Evolutionary conservation across 768 basidiomycete species (phyloP), one percentile per base, ranked within the genome.

Genomic region (Auricularia heimuer): DNA sequence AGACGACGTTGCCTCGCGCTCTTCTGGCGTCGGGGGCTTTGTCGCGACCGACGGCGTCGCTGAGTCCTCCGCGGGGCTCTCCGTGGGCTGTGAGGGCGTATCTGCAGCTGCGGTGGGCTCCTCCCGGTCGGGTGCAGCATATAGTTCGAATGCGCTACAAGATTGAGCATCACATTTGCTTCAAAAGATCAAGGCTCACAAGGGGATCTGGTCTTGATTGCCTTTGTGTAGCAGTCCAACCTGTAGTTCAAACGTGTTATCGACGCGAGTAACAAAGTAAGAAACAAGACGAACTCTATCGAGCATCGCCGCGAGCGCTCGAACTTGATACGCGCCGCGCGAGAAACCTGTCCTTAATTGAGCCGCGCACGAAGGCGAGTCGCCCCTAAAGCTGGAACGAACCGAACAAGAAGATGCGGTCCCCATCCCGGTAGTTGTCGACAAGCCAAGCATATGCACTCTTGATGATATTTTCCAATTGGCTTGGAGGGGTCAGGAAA

Each of bases 321-420:
- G 64, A 34, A 62, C 64, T 62, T 65, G 64, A 44, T 62, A 65
- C 24, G 64, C 64, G 21, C 64, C 64, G 21, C 64, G 60, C 4
- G 64, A 65, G 47, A 65, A 65, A 1, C 64, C 64, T 65, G 24
- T 24, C 24, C 24, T 39, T 7, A 6, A 12, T 6, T 24, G 24
- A 12, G 24, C 24, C 24, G 24, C 24, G 24, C 12, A 7, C 12
- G 37, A 7, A 6, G 12, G 37, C 37, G 7, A 12, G 7, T 7
- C 12, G 12, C 12, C 37, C 7, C 7, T 10, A 1, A 6, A 6
- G 35, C 21, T 12, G 37, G 11, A 51, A 16, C 47, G 16, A 4
- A 77, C 79, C 80, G 60, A 81, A 80, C 3, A 81, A 63, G 67
- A 73, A 80, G 24, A 82, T 76, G 35, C 65, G 69, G 64, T 81